A percentile compares a stretch with the other conserved stretches of the same genome.
Evolutionary conservation across 345 rosid species (phyloP).

Genomic region (Aethionema arabicum): DNA sequence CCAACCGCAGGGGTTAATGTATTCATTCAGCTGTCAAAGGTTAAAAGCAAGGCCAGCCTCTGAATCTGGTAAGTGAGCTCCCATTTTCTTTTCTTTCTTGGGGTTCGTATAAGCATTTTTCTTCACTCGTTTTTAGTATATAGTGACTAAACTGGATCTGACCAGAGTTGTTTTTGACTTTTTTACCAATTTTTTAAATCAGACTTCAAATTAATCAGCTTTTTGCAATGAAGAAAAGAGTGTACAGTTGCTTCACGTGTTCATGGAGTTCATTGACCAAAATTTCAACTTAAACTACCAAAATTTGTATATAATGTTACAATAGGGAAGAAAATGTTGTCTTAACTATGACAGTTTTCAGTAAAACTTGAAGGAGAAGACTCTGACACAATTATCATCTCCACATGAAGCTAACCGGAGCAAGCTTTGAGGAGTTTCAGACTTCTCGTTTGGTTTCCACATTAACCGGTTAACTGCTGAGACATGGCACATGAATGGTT

Average conservation of each 20-base stretch:
- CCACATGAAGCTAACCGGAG: slow-evolving; percentile 77
- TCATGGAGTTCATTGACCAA: too few relatives aligned
- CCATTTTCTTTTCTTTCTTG: too few relatives aligned
- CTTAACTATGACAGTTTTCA: too few relatives aligned
- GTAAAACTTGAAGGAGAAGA: slow-evolving; percentile 51
- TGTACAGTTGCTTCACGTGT: slow-evolving; percentile 1
- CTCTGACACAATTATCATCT: slow-evolving; percentile 80
- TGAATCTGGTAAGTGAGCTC: too few relatives aligned
- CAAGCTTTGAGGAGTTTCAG: slow-evolving; percentile 33
- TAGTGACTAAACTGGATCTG: slow-evolving; percentile 21
- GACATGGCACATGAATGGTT: slow-evolving; percentile 72
- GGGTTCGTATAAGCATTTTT: slow-evolving; percentile 18
- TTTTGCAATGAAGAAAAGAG: slow-evolving; percentile 10
- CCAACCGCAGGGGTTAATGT: too few relatives aligned
- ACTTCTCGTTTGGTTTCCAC: slow-evolving; percentile 55
- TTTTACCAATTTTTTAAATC: slow-evolving; percentile 1
- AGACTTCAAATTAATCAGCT: slow-evolving; percentile 11
- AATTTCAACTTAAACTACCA: too few relatives aligned
- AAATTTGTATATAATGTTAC: too few relatives aligned
- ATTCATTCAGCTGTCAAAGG: too few relatives aligned
- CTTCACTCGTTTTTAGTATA: slow-evolving; percentile 22
- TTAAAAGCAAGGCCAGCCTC: too few relatives aligned
- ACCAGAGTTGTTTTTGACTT: slow-evolving; percentile 12
- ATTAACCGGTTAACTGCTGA: slow-evolving; percentile 71
- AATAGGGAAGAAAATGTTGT: too few relatives aligned